phyloP scores from a whole-genome alignment of 73 alveolate genomes.

The Tetrahymena malaccensis region DNA sequence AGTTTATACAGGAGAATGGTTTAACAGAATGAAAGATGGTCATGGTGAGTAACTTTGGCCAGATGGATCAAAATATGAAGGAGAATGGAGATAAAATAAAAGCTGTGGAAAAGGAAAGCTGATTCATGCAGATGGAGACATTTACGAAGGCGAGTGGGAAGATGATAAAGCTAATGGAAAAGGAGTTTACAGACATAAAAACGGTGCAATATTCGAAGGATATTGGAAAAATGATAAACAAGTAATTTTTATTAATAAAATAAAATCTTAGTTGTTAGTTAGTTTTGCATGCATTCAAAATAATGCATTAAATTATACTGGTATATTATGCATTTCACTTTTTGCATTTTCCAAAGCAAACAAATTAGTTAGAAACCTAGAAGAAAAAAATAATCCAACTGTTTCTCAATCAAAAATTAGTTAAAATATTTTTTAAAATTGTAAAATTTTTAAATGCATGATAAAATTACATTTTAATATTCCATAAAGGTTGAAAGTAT shows the following conservation, averaged over 20 bases:
- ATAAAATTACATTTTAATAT: too few species aligned
- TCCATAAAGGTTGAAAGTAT: too few species aligned
- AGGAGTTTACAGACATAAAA: constrained; percentile 49
- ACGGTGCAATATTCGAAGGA: constrained; percentile 59
- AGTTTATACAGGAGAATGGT: constrained; percentile 46
- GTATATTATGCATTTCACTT: too few species aligned
- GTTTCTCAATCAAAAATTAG: too few species aligned
- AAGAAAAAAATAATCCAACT: too few species aligned
- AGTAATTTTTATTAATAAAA: neutral
- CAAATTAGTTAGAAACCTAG: too few species aligned
- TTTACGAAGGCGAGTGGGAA: constrained; percentile 54
- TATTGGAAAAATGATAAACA: constrained; percentile 18
- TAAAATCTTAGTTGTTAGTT: neutral
- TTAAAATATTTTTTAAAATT: too few species aligned
- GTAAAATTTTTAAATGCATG: too few species aligned
- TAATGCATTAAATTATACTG: too few species aligned
- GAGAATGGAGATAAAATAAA: constrained; percentile 36
- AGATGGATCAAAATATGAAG: constrained; percentile 60
- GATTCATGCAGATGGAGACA: constrained; percentile 25
- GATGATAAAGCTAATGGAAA: constrained; percentile 61
- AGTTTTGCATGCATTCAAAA: neutral
- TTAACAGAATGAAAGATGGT: constrained; percentile 54
- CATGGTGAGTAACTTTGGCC: constrained; percentile 53
- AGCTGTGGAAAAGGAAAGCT: constrained; percentile 33
- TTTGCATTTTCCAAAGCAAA: too few species aligned